Conservation (phyloP, 179 eudicot species). For the Pouteria campechiana region DNA sequence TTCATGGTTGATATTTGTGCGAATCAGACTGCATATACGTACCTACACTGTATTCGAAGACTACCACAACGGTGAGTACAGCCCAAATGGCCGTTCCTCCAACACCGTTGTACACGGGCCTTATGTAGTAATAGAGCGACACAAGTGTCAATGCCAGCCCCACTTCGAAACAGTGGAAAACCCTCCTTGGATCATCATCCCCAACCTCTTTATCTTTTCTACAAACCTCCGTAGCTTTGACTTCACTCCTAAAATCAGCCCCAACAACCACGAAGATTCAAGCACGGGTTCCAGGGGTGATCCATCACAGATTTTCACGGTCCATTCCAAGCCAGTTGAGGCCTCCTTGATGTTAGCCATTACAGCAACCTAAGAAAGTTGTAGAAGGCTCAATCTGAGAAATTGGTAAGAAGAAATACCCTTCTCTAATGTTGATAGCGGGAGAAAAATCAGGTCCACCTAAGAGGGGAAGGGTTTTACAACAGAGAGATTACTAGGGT, state of each 20-base stretch:
- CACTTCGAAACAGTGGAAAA: conserved; percentile 24
- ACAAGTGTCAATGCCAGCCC: conserved; percentile 30
- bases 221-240: not conserved
- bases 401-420: too few relatives aligned
- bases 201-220: conserved; percentile 12
- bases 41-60: conserved; percentile 35
- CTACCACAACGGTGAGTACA: conserved; percentile 31
- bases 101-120: conserved; percentile 27
- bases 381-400: too few relatives aligned
- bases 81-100: conserved; percentile 40
- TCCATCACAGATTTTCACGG: conserved; percentile 40
- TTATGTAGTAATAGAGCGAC: conserved; percentile 19
- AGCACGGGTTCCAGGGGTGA: conserved; percentile 28
- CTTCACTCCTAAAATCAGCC: conserved; percentile 1
- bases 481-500: too few relatives aligned
- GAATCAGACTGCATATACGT: too few relatives aligned
- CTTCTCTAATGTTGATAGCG: too few relatives aligned
- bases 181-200: conserved; percentile 24
- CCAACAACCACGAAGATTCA: conserved; percentile 7
- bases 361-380: too few relatives aligned
- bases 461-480: too few relatives aligned
- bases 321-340: conserved; percentile 52
- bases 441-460: too few relatives aligned
- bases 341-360: conserved; percentile 6
- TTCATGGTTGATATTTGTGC: too few relatives aligned